Evolutionary conservation across 2,329 filamentous ascomycete genomes (phyloP).

Genomic region (Fusarium virguliforme): DNA sequence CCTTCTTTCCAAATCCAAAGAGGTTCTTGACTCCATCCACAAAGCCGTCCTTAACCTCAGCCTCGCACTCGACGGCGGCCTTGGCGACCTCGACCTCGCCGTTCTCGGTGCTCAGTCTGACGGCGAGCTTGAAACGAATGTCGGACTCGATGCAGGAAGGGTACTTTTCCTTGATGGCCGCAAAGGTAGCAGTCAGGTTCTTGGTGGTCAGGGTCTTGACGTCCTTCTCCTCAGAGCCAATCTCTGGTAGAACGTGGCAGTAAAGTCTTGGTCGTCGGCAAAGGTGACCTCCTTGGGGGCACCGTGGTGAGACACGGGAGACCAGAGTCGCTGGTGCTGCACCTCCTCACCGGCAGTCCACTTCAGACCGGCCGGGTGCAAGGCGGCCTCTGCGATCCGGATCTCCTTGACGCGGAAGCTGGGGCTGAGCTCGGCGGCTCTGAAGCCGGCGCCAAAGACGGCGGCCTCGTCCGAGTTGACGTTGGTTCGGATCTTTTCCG

Average conservation of each 20-base stretch:
- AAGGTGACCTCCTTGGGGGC: constrained; percentile 88
- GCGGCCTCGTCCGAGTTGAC: constrained; percentile 98
- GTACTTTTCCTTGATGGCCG: constrained; percentile 82
- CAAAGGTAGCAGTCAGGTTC: constrained; percentile 89
- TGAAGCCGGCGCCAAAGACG: constrained; percentile 95
- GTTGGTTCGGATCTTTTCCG: constrained; percentile 89
- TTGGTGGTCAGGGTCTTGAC: constrained; percentile 80
- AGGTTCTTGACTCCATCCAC: constrained; percentile 97
- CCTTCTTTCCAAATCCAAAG: constrained; percentile 94
- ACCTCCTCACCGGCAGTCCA: constrained; percentile 80
- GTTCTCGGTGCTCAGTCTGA: constrained; percentile 80
- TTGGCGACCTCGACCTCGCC: constrained; percentile 85
- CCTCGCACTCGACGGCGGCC: constrained; percentile 88
- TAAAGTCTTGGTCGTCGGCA: constrained; percentile 86
- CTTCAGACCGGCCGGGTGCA: constrained; percentile 82
- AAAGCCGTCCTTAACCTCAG: constrained; percentile 85
- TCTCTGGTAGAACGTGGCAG: constrained; percentile 84
- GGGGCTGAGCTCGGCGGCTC: constrained; percentile 90
- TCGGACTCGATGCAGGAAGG: constrained; percentile 80
- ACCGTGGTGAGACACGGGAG: constrained; percentile 81
- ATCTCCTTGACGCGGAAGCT: constrained; percentile 99
- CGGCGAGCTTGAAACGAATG: constrained; percentile 84
- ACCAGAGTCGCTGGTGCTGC: constrained; percentile 87
- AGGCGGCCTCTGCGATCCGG: constrained; percentile 81
- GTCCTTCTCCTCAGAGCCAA: constrained; percentile 72